Evolutionary conservation across 148 eudicot species (phyloP), one percentile per base, ranked within the genome.

Genomic region (Silene latifolia): DNA sequence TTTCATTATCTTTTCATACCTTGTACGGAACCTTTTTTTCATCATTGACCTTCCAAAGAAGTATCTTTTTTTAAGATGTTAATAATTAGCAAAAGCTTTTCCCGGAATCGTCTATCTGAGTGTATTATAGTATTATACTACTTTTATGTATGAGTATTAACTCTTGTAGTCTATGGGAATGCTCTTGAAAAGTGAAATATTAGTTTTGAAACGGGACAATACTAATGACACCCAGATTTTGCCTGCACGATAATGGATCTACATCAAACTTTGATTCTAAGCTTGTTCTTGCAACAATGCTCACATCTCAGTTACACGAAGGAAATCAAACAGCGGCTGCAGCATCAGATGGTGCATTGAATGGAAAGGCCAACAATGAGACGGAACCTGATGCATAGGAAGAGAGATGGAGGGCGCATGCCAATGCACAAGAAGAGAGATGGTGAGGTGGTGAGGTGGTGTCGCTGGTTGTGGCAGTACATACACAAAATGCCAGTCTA

Each of bases 281-380:
- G 47, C 89, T 94, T n/a, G 98, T 95, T n/a, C 97, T 95, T 63
- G 98, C 98, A 42, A 92, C 98, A 69, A 95, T 95, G 98, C 91
- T 95, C 72, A 86, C 83, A 69, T 92, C 97, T 32, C 98, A 95
- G 87, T 88, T 92, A 73, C 90, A 81, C 42, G 91, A 81, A 72
- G 85, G 86, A 77, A 87, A 78, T 77, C 75, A 87, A 42, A 32
- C 85, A 65, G 94, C 77, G 65, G 87, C 87, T 69, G 81, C 86
- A 64, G 72, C 75, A 69, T 84, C 82, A 23, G 83, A 86, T 56
- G 85, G 82, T 18, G 69, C 76, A 54, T 62, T 74, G 65, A 82
- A 85, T 67, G 83, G 77, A 67, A 78, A 83, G 56, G 57, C 88
- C 14, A 58, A 80, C 66, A 77, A 60, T 61, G 86, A 83, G 65